Base-by-base conservation (phyloP, 805 yeast genomes). In the Ogataea degrootiae region DNA sequence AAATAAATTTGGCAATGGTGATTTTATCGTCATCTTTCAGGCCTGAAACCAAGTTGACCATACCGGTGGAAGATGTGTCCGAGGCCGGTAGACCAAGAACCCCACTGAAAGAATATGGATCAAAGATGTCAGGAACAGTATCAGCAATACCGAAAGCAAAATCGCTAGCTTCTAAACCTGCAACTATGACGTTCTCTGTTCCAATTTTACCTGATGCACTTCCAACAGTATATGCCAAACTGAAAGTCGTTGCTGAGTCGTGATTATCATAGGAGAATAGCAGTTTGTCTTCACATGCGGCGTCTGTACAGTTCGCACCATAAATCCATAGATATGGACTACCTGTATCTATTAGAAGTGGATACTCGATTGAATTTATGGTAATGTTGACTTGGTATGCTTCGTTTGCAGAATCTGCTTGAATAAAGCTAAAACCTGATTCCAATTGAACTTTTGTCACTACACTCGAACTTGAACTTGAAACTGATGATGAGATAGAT, bases 291-390 rank as follows among this genome's bases (percentile, higher is more conserved):
- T 58, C 44, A 54, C 87, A 82, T 1, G 77, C 68, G 5, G 55
- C 21, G 43, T 71, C 71, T 1, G 65, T 60, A 65, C 87, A 82
- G 36, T 73, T 62, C 1, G 69, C 60, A 42, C 78, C 80, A 58
- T 79, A 81, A 4, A 83, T 71, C 88, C 88, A 83, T 2, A 80
- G 59, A 48, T 80, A 75, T 16, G 82, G 80, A 26, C 85, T 79
- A 6, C 85, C 87, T 0, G 88, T 83, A 61, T 83, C 88, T 16
- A 83, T 64, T 17, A 83, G 69, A 37, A 83, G 63, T 5, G 78
- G 77, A 54, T 73, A 79, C 33, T 66, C 65, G n/a, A 60, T 59
- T n/a, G 68, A 55, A 21, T 67, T 71, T 36, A 74, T 63, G 14
- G 71, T 70, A 31, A 72, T 65, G 50, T 73, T 66, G 43, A 70